Percentiles rank a stretch among this genome's conserved stretches.
Conservation (phyloP, 305 asterid genomes). For the Solanum hybrid region DNA sequence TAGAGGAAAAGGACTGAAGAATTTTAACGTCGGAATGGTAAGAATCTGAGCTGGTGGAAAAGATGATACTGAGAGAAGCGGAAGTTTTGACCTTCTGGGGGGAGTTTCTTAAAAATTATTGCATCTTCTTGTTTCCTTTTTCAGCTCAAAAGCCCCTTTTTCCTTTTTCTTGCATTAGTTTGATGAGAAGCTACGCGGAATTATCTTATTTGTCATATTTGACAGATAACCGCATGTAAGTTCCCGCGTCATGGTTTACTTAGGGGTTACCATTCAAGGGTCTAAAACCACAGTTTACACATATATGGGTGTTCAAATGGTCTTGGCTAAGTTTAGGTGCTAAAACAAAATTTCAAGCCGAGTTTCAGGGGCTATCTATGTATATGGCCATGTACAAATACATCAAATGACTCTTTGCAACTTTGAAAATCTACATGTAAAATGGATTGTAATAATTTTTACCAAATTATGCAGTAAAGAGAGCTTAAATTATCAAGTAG, state of each 20-base stretch:
- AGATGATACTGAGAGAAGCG: not conserved
- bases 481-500: not conserved
- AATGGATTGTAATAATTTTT: not conserved
- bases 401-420: not conserved
- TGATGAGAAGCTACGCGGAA: not conserved
- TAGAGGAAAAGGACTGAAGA: not conserved
- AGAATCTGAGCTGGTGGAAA: not conserved
- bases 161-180: not conserved
- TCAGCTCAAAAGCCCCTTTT: not conserved
- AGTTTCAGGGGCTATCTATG: not conserved
- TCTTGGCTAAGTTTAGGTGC: not conserved
- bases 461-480: not conserved
- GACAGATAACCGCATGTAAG: not conserved
- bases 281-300: not conserved
- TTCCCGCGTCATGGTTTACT: not conserved
- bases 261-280: not conserved
- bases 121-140: not conserved
- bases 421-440: not conserved
- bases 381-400: not conserved
- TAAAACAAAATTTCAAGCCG: not conserved
- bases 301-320: not conserved
- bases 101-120: not conserved
- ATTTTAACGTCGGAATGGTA: not conserved
- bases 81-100: not conserved
- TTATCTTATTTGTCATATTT: not conserved